Base-by-base conservation (phyloP, 1,284 basidiomycete species). In the Pyrrhoderma noxium region DNA sequence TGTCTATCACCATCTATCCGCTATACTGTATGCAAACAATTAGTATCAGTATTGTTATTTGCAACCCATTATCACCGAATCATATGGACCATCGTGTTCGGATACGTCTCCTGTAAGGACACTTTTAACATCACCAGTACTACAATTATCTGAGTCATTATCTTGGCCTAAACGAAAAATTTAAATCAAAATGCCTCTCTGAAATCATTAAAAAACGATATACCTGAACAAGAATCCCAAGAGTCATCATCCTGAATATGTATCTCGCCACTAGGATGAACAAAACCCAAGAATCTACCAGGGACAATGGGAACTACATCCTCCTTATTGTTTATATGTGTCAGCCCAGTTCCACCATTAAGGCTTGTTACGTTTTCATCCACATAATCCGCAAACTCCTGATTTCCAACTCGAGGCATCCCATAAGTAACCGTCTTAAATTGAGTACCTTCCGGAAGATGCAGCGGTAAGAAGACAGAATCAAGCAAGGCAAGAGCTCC, bases 391-490 rank as follows among this genome's bases (percentile, higher is more conserved):
- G 79, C 80, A 53, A 79, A 82, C 0, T 65, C 75, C 57, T 75
- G 70, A 59, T 85, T 84, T 8, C 82, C 82, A 35, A 83, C 80
- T 37, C 82, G 71, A 16, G 83, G 83, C 62, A 80, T 68, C 19
- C 77, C 79, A 55, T 76, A 81, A 0, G 66, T 64, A 37, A 79
- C 62, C 7, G 61, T 61, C 25, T 58, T 58, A 57, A 72, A 60
- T 1, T 57, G 51, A 3, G 63, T 67, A 23, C 56, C 57, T 0
- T 61, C 37, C 2, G 72, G 67, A 3, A 74, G 61, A 22, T 67
- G 60, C 8, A 67, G 52, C 1, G 60, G 62, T 14, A 75, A 64
- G 56, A 65, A 74, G 16, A 72, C 61, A 0, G 67, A 62, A 41
- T 75, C 71, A 3, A 84, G 64, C 1, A 79, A 65, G 2, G 78